A percentile compares a stretch with the other conserved stretches of the same genome.
Evolutionary conservation across 2,329 filamentous ascomycete genomes (phyloP).

Genomic region (Ceratocystiopsis sp.): DNA sequence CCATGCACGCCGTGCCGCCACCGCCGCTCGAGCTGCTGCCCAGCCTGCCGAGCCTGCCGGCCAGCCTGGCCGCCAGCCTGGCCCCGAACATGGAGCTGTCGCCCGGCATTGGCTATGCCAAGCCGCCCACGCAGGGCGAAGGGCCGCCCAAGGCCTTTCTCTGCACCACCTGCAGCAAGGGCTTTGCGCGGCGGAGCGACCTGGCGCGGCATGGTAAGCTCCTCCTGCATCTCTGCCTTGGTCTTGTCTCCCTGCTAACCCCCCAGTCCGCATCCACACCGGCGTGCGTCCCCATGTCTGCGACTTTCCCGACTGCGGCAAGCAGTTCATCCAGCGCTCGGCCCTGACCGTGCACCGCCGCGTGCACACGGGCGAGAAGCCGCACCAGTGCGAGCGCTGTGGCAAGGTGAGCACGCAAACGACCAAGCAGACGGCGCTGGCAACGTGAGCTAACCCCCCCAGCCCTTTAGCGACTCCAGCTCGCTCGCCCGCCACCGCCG

Average conservation of each 20-base stretch:
- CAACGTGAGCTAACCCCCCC: not conserved
- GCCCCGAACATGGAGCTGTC: conserved; percentile 6
- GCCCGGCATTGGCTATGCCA: conserved; percentile 12
- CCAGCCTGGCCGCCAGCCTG: not conserved
- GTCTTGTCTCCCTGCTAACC: not conserved
- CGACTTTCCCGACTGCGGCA: conserved; percentile 74
- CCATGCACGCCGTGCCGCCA: conserved; percentile 24
- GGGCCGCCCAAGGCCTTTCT: conserved; percentile 50
- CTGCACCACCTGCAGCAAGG: conserved; percentile 78
- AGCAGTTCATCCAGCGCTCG: conserved; percentile 93
- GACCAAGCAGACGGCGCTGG: no score
- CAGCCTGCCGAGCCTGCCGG: conserved; percentile 16
- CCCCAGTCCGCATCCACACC: conserved; percentile 80
- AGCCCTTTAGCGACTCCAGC: conserved; percentile 94
- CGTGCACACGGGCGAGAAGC: conserved; percentile 95
- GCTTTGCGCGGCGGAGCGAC: conserved; percentile 85
- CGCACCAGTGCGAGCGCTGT: conserved; percentile 92
- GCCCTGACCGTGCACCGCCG: conserved; percentile 89
- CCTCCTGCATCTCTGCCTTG: not conserved
- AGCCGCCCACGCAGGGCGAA: conserved; percentile 8
- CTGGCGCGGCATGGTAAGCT: conserved; percentile 79
- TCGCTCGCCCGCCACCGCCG: conserved; percentile 84
- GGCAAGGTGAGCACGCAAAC: conserved; percentile 83
- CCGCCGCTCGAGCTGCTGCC: conserved; percentile 28
- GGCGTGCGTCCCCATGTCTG: conserved; percentile 84